phyloP scores from a whole-genome alignment of 2,329 filamentous ascomycete species.

The Aureobasidium musti region DNA sequence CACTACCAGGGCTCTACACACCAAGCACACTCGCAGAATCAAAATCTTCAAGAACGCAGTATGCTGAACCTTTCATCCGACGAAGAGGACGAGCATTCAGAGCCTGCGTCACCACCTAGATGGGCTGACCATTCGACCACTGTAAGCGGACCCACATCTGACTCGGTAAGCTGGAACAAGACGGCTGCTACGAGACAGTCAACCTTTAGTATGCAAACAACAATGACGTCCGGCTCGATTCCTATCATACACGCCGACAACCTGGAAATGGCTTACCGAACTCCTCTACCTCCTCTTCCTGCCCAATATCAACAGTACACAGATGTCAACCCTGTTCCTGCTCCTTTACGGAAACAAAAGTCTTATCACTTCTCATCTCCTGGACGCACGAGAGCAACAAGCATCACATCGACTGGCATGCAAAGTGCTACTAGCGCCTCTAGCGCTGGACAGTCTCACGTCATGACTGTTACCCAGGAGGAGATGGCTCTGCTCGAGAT shows the following conservation, averaged over 20 bases:
- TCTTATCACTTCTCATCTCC: conserved; percentile 18
- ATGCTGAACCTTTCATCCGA: conserved; percentile 32
- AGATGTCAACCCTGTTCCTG: background rate
- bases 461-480: conserved; percentile 54
- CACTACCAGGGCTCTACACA: conserved; percentile 17
- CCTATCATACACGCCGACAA: conserved; percentile 34
- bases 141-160: conserved; percentile 2
- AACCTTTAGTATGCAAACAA: conserved; percentile 33
- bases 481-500: conserved; percentile 53
- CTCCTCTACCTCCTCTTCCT: conserved; percentile 31
- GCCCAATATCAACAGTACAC: conserved; percentile 16
- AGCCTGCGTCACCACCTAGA: conserved; percentile 28
- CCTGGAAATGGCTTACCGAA: conserved; percentile 29
- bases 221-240: conserved; percentile 37
- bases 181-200: conserved; percentile 27
- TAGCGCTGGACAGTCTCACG: conserved; percentile 29
- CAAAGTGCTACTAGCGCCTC: conserved; percentile 24
- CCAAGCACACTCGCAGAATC: background rate
- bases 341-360: conserved; percentile 17
- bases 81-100: conserved; percentile 40
- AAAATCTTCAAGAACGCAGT: conserved; percentile 25
- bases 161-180: conserved; percentile 18
- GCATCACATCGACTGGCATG: conserved; percentile 20
- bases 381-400: conserved; percentile 14
- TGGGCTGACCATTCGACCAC: conserved; percentile 29